Evolutionary conservation across 345 rosid genomes (phyloP).

Genomic region (Moringa oleifera): DNA sequence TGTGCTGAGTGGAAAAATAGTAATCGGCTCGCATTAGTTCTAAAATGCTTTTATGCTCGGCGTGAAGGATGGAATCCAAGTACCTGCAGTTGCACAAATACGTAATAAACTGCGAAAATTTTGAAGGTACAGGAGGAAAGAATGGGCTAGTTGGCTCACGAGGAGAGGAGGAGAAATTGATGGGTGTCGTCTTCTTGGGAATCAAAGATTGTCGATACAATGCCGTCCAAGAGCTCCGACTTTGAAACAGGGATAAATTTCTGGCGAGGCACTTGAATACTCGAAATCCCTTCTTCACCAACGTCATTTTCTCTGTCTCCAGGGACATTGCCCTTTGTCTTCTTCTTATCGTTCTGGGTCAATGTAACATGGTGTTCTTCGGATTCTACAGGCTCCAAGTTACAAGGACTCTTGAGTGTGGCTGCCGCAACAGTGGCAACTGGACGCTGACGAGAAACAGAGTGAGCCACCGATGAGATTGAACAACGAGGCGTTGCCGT

Average conservation of each 20-base stretch:
- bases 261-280: slow-evolving; percentile 70
- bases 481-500: slow-evolving; percentile 1
- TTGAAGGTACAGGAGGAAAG: background rate
- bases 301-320: slow-evolving; percentile 21
- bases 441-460: slow-evolving; percentile 11
- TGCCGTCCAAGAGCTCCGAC: slow-evolving; percentile 63
- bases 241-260: slow-evolving; percentile 67
- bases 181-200: slow-evolving; percentile 41
- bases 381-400: slow-evolving; percentile 24
- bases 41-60: slow-evolving; percentile 70
- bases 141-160: slow-evolving; percentile 38
- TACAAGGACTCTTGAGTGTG: slow-evolving; percentile 10
- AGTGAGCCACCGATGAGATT: slow-evolving; percentile 1
- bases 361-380: slow-evolving; percentile 3
- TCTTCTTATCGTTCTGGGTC: background rate
- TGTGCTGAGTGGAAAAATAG: slow-evolving; percentile 36
- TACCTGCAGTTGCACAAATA: slow-evolving; percentile 37
- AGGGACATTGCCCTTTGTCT: slow-evolving; percentile 6
- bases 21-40: slow-evolving; percentile 81
- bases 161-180: slow-evolving; percentile 58
- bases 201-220: slow-evolving; percentile 41
- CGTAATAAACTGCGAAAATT: background rate
- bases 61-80: slow-evolving; percentile 84
- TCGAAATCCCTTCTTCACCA: slow-evolving; percentile 46
- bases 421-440: slow-evolving; percentile 4